Evolutionary conservation across 164 flowering plant species (phyloP), one percentile per base, ranked within the genome.

Genomic region (Annona cherimola): DNA sequence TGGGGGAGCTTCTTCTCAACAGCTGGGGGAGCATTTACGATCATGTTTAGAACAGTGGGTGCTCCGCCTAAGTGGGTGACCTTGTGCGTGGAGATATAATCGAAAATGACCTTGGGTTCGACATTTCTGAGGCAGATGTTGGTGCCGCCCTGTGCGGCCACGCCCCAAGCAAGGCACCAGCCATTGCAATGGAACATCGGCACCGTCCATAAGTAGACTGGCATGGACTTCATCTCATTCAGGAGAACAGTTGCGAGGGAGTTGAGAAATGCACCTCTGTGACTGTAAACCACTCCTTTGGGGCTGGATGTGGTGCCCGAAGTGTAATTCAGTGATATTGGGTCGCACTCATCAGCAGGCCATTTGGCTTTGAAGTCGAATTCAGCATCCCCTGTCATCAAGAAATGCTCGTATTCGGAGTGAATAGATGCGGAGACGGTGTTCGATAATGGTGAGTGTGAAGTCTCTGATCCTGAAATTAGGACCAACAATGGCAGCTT

Each of bases 171-270:
- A 68, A 85, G 78, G 70, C 91, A 88, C 98, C 98, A 92, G 0
- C 96, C 98, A 66, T 88, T 92, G 83, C 96, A 89, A 63, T 91
- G 98, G 79, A 90, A 92, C 97, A 92, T 92, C 35, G 94, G 94
- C 8, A 88, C 92, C 8, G 83, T 82, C 97, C 97, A 90, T 14
- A 92, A 70, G 65, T 87, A 92, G 3, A 86, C 84, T 20, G 91
- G 93, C 83, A 81, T 83, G 55, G 86, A 63, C 19, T 71, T 50
- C 90, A 92, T 86, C 4, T 81, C 85, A 68, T 73, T 70, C 4
- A 88, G 77, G 73, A 90, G 77, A 75, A 83, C 80, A 2, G 79
- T 54, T 0, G 87, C 88, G 2, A 92, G 72, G n/a, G 98, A 70
- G 77, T 87, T 90, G 45, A 92, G 84, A 81, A 85, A 89, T 4